Base-by-base conservation (phyloP, 306 rosid genomes). In the Oxytropis ochrocephala region DNA sequence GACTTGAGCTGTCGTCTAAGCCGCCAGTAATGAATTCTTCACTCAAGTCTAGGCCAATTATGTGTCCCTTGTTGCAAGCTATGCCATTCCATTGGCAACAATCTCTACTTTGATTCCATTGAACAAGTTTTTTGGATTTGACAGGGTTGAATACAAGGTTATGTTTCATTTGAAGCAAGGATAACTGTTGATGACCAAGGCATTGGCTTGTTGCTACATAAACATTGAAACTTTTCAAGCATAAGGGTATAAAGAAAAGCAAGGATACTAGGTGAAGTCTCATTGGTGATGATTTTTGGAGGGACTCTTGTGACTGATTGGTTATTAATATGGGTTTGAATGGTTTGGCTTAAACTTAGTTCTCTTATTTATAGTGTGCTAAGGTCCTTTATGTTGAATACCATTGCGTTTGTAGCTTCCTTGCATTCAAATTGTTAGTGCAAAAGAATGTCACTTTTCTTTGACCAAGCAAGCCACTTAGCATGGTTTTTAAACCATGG, bases 41-140 rank as follows among this genome's bases (percentile, higher is more conserved):
- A 64, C 67, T 72, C 56, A 75, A n/a, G 21, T 80, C 78, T 6
- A 76, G 58, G 52, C 72, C 51, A 43, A 44, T 14, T 3, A 68
- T 65, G 5, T 4, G 27, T 11, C 73, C 79, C 39, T 36, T 49
- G 36, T 51, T 70, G 55, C 84, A 86, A 21, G 32, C n/a, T 1
- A 85, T 79, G n/a, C 88, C 94, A 0, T 12, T 44, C 90, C 88
- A 83, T 7, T 58, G 46, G 69, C 83, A 81, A 11, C 81, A 81
- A 77, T 78, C 64, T 1, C 11, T 0, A 8, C 49, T 76, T 18
- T 53, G 32, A 59, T 72, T 72, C 86, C 81, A 79, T 0, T 3
- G 27, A 30, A 6, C 61, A 4, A 80, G 24, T 43, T 79, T 78
- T 12, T 2, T 18, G 11, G 90, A 79, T 1, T 0, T 0, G 0